Percentiles rank a stretch among this genome's conserved stretches.
These are phyloP conservation scores for Penicillium sp. DNA, from an alignment of 2,329 filamentous ascomycete genomes.

Conservation along the genomic window DNA sequence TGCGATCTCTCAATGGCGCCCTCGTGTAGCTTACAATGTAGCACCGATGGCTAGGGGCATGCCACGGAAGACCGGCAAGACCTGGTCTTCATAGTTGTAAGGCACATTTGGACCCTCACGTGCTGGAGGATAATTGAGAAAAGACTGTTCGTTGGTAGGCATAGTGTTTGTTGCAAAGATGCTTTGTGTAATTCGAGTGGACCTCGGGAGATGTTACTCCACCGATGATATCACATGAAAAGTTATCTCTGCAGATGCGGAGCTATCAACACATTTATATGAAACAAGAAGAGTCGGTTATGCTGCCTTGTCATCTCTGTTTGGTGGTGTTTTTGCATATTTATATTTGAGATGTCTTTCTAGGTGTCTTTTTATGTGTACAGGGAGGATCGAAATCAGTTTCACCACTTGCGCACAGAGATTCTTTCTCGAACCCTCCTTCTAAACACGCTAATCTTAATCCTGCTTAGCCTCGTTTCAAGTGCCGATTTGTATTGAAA, in stretches of 20 bases:
- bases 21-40: slow-evolving; percentile 54
- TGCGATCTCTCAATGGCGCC: slow-evolving; percentile 2
- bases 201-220: not conserved
- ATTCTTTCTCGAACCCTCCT: no score
- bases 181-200: not conserved
- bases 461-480: no score
- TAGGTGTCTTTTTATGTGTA: no score
- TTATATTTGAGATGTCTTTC: no score
- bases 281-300: not conserved
- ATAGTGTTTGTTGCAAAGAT: slow-evolving; percentile 19
- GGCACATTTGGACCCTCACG: slow-evolving; percentile 43
- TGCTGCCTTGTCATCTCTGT: no score
- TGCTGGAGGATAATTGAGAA: slow-evolving; percentile 41
- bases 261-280: not conserved
- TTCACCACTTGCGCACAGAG: no score
- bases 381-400: no score
- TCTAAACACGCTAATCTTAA: no score
- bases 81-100: slow-evolving; percentile 53
- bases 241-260: not conserved
- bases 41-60: slow-evolving; percentile 61
- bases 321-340: no score
- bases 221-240: slow-evolving; percentile 10
- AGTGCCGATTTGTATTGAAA: no score
- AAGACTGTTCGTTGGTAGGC: slow-evolving; percentile 21
- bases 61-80: slow-evolving; percentile 71